A percentile compares a stretch with the other conserved stretches of the same genome.
Evolutionary conservation across 257 asterid species (phyloP).

Genomic region (Przewalskia tangutica): DNA sequence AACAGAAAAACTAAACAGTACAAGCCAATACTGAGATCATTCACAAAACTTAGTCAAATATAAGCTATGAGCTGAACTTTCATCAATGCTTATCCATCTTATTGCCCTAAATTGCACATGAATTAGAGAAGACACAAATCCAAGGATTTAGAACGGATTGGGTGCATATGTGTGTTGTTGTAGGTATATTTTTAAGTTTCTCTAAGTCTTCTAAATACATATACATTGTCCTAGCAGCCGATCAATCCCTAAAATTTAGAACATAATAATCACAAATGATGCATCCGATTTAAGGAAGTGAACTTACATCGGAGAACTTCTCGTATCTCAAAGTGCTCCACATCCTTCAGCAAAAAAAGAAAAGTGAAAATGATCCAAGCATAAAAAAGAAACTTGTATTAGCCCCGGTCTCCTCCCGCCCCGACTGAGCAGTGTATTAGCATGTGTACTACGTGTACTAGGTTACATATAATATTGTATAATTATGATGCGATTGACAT

Average conservation of each 20-base stretch:
- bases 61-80: not conserved
- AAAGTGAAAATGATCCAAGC: not conserved
- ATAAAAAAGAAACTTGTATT: not conserved
- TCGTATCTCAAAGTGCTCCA: constrained; percentile 94
- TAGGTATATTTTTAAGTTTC: not conserved
- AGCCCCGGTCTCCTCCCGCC: too few species aligned
- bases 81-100: not conserved
- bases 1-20: not conserved
- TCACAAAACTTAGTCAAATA: not conserved
- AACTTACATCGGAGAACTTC: constrained; percentile 94
- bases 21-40: not conserved
- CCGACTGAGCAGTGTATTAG: too few species aligned
- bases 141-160: not conserved
- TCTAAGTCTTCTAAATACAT: not conserved
- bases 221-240: not conserved
- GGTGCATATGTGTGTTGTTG: not conserved
- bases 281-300: not conserved
- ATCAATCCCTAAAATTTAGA: not conserved
- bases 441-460: too few species aligned
- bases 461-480: too few species aligned
- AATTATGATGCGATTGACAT: too few species aligned
- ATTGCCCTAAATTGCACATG: not conserved
- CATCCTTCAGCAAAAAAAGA: constrained; percentile 43
- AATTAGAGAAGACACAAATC: not conserved
- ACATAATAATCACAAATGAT: not conserved